These are phyloP conservation scores for Lithospermum erythrorhizon DNA, from an alignment of 257 asterid species.

Conservation along the genomic window DNA sequence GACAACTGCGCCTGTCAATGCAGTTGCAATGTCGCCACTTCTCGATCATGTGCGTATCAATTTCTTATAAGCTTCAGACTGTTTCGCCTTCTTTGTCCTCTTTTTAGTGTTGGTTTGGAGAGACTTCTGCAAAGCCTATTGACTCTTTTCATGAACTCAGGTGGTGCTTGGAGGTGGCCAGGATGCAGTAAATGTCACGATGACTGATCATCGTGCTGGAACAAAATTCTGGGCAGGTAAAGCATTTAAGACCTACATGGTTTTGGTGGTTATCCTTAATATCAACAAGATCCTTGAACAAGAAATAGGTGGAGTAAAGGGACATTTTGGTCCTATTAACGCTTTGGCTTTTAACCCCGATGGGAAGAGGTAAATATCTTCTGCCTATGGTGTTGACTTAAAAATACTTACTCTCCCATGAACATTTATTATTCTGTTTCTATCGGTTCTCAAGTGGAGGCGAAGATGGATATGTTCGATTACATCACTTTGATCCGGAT, in stretches of 20 bases:
- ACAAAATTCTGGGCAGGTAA: conserved; percentile 49
- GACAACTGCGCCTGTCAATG: conserved; percentile 78
- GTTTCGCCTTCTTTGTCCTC: not conserved
- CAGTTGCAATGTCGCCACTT: conserved; percentile 88
- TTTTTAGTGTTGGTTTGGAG: not conserved
- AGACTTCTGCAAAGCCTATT: not conserved
- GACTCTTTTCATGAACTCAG: conserved; percentile 23
- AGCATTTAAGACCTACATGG: not conserved
- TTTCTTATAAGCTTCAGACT: not conserved
- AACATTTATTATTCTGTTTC: not conserved
- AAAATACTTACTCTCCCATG: not conserved
- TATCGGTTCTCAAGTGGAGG: conserved; percentile 85
- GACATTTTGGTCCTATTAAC: conserved; percentile 93
- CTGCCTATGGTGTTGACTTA: not conserved
- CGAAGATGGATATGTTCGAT: conserved; percentile 87
- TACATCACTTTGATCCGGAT: conserved; percentile 78
- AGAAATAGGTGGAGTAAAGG: conserved; percentile 90
- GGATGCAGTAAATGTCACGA: conserved; percentile 77
- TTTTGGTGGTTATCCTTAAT: conserved; percentile 5
- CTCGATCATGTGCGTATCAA: conserved; percentile 52
- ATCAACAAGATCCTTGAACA: conserved; percentile 57
- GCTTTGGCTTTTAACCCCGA: conserved; percentile 95
- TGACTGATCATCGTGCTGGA: conserved; percentile 92
- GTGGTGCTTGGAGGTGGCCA: conserved; percentile 97
- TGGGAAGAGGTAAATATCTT: conserved; percentile 59